Conservation (phyloP, 2,329 filamentous ascomycete species). For the Cladophialophora bantiana region DNA sequence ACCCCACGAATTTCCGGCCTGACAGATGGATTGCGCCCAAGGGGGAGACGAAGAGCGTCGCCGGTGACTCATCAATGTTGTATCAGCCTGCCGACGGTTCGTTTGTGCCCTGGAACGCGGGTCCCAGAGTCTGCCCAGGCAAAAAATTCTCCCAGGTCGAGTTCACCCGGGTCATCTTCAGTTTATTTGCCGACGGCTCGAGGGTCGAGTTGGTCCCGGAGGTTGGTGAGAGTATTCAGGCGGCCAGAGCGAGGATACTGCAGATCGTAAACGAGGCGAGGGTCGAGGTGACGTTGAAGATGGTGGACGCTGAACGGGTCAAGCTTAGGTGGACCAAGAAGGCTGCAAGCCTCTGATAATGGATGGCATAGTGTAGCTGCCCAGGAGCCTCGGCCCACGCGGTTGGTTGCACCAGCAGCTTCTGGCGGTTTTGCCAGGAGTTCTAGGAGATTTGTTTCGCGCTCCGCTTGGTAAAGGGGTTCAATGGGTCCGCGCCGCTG, state of each 20-base stretch:
- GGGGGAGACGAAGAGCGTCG: conserved; percentile 49
- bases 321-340: conserved; percentile 27
- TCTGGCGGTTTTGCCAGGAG: too few species aligned
- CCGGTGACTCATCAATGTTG: conserved; percentile 49
- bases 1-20: conserved; percentile 44
- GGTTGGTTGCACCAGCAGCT: too few species aligned
- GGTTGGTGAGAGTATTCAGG: conserved; percentile 23
- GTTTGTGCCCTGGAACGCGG: conserved; percentile 45
- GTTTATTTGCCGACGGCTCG: conserved; percentile 27
- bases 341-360: background rate
- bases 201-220: conserved; percentile 30
- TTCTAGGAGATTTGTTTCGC: too few species aligned
- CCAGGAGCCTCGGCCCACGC: too few species aligned
- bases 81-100: conserved; percentile 40
- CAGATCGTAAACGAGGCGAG: conserved; percentile 25
- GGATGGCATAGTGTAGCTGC: background rate
- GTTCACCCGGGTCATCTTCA: conserved; percentile 45
- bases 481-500: too few species aligned
- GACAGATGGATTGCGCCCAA: conserved; percentile 50
- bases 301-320: conserved; percentile 23
- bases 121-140: conserved; percentile 45
- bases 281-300: conserved; percentile 32
- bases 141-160: conserved; percentile 49
- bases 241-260: conserved; percentile 19
- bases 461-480: too few species aligned